These are phyloP conservation scores for Labyrinthula sp. DNA, from an alignment of 352 stramenopile species.

Conservation along the genomic window DNA sequence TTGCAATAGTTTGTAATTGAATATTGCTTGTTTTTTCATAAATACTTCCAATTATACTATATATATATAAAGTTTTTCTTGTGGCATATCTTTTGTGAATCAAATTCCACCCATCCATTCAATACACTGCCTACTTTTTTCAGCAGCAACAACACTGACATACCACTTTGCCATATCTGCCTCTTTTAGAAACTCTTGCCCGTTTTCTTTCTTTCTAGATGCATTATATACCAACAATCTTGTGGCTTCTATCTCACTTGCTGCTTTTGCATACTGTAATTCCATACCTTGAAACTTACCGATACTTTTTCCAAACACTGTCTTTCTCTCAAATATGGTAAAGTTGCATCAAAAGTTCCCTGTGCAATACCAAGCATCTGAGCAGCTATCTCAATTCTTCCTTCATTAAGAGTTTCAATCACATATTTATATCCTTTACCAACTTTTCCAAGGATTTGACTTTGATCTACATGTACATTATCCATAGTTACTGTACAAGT, in stretches of 20 bases:
- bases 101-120: slow-evolving; percentile 79
- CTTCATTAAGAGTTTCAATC: slow-evolving; percentile 92
- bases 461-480: slow-evolving; percentile 67
- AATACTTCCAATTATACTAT: slow-evolving; percentile 87
- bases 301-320: slow-evolving; percentile 73
- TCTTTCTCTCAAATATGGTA: slow-evolving; percentile 83
- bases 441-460: slow-evolving; percentile 75
- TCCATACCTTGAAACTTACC: slow-evolving; percentile 72
- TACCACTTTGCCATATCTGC: slow-evolving; percentile 87
- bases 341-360: slow-evolving; percentile 72
- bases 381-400: slow-evolving; percentile 82
- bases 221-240: slow-evolving; percentile 79
- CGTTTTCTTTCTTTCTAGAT: slow-evolving; percentile 70
- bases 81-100: slow-evolving; percentile 73
- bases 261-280: slow-evolving; percentile 80
- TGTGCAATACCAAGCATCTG: slow-evolving; percentile 88
- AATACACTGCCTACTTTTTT: slow-evolving; percentile 78
- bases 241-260: slow-evolving; percentile 71
- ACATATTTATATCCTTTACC: slow-evolving; percentile 85
- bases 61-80: slow-evolving; percentile 86
- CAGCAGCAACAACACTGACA: slow-evolving; percentile 74
- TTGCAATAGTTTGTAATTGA: slow-evolving; percentile 75
- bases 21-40: slow-evolving; percentile 94
- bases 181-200: slow-evolving; percentile 80
- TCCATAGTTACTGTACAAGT: slow-evolving; percentile 80